Percentiles rank a stretch among this genome's conserved stretches.
Evolutionary conservation across 1,284 basidiomycete species (phyloP).

Genomic region (Cystobasidium slooffiae): DNA sequence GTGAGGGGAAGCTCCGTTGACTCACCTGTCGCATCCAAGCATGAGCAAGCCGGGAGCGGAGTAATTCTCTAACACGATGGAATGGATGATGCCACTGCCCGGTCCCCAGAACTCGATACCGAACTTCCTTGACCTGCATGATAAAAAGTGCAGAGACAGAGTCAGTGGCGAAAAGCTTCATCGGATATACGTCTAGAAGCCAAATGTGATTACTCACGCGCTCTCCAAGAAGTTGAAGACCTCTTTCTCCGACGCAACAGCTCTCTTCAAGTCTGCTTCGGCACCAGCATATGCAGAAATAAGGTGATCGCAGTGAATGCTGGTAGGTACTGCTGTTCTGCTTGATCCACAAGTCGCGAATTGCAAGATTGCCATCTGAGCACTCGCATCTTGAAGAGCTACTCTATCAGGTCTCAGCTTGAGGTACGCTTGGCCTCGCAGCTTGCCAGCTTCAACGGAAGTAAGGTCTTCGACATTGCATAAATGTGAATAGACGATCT

Average conservation of each 20-base stretch:
- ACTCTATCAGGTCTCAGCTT: constrained; percentile 90
- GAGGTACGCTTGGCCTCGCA: constrained; percentile 86
- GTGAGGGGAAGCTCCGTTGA: neutral
- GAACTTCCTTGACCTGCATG: constrained; percentile 74
- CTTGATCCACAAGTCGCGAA: constrained; percentile 97
- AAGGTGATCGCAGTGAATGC: constrained; percentile 94
- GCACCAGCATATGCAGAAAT: constrained; percentile 73
- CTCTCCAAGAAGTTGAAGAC: constrained; percentile 98
- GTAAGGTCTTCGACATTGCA: constrained; percentile 73
- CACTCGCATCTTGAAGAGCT: constrained; percentile 98
- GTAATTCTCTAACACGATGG: constrained; percentile 89
- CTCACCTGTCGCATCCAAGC: constrained; percentile 69
- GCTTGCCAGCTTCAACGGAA: constrained; percentile 64
- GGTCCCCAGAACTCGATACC: constrained; percentile 82
- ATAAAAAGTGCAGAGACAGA: neutral
- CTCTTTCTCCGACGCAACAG: constrained; percentile 88
- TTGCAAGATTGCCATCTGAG: constrained; percentile 91
- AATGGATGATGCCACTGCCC: constrained; percentile 88
- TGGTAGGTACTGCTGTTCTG: constrained; percentile 82
- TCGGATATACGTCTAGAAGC: neutral
- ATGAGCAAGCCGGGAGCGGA: constrained; percentile 63
- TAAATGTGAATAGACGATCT: constrained; percentile 96
- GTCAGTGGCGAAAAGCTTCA: neutral
- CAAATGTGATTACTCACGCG: constrained; percentile 60
- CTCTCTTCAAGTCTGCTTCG: constrained; percentile 78